Percentiles rank a stretch among this genome's conserved stretches.
Evolutionary conservation across 2,329 filamentous ascomycete species (phyloP).

Genomic region (Penicillium sp.): DNA sequence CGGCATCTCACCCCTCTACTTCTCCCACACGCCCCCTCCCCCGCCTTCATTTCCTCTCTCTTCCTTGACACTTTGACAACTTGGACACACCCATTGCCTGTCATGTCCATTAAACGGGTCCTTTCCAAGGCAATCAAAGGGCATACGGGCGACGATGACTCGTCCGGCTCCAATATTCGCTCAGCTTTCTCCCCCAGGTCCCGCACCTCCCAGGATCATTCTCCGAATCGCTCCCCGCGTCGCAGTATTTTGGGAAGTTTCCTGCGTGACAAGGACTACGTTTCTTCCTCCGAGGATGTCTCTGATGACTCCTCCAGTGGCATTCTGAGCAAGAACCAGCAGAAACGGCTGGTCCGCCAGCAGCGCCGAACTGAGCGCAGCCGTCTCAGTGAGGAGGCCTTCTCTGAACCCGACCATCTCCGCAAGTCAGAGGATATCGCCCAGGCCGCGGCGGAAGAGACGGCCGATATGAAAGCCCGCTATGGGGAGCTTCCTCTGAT

Average conservation of each 20-base stretch:
- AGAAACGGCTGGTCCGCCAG: constrained; percentile 41
- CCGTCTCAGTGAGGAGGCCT: constrained; percentile 43
- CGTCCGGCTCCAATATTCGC: constrained; percentile 21
- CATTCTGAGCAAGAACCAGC: constrained; percentile 44
- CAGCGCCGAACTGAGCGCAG: constrained; percentile 38
- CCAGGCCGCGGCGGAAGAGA: constrained; percentile 52
- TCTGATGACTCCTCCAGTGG: constrained; percentile 38
- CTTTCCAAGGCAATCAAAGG: constrained; percentile 39
- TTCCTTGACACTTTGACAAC: too few species aligned
- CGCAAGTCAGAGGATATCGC: constrained; percentile 42
- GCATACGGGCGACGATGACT: constrained; percentile 25
- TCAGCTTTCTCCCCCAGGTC: constrained; percentile 17
- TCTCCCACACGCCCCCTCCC: too few species aligned
- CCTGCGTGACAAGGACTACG: constrained; percentile 40
- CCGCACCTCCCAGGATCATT: constrained; percentile 11
- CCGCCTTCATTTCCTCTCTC: not conserved
- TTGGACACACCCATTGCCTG: constrained; percentile 7
- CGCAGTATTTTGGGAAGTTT: constrained; percentile 42
- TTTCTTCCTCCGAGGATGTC: constrained; percentile 43
- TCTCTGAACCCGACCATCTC: constrained; percentile 39
- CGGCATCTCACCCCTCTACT: not conserved
- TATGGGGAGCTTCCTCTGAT: constrained; percentile 58
- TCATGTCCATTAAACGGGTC: constrained; percentile 48
- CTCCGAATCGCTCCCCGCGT: constrained; percentile 30
- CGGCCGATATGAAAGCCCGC: constrained; percentile 54